phyloP scores from a whole-genome alignment of 2,329 filamentous ascomycete species.

The Mycogone perniciosa region DNA sequence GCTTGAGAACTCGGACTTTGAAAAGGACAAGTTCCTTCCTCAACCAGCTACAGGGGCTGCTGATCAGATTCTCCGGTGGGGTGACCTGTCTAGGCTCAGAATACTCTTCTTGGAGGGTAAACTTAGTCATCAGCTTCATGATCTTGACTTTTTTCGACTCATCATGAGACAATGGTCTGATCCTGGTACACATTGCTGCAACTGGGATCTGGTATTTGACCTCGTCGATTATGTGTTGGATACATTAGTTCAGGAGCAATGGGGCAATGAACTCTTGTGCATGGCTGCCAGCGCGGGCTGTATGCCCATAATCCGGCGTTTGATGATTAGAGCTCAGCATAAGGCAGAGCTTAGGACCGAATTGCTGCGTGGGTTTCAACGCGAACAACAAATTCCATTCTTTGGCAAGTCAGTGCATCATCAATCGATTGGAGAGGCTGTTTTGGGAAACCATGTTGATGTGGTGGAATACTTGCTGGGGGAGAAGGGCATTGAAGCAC shows the following conservation, averaged over 20 bases:
- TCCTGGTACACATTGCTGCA: neutral
- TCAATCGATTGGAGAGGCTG: neutral
- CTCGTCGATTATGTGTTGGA: constrained; percentile 4
- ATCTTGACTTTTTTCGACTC: constrained; percentile 15
- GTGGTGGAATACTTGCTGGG: neutral
- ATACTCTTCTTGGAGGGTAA: constrained; percentile 11
- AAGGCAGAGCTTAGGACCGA: neutral
- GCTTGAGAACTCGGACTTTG: neutral
- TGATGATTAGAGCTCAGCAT: neutral
- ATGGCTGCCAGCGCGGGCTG: constrained; percentile 20
- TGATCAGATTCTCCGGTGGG: constrained; percentile 23
- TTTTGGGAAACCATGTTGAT: neutral
- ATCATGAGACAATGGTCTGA: constrained; percentile 12
- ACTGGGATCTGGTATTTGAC: neutral
- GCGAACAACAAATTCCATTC: neutral
- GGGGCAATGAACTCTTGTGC: constrained; percentile 21
- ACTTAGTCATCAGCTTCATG: constrained; percentile 17
- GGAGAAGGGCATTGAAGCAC: neutral
- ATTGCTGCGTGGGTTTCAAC: neutral
- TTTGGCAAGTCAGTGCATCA: neutral
- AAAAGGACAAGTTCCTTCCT: neutral
- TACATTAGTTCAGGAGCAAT: constrained; percentile 19
- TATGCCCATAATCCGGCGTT: constrained; percentile 15
- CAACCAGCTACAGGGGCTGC: constrained; percentile 15
- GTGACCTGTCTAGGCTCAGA: constrained; percentile 18